Evolutionary conservation across 345 rosid genomes (phyloP).

Genomic region (Cardamine chenopodiifolia): DNA sequence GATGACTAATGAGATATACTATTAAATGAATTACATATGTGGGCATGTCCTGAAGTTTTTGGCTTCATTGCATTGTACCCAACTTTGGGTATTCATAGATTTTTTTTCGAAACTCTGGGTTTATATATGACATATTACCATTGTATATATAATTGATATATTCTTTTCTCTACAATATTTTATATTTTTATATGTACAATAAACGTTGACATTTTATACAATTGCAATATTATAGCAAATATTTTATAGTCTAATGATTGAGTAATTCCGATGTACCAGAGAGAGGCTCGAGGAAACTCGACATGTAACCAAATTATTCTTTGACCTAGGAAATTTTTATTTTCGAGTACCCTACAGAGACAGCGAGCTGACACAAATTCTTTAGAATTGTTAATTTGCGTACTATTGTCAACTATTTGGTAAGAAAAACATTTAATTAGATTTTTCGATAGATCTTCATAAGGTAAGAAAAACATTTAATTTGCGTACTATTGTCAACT

Average conservation of each 20-base stretch:
- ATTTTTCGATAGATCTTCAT: neutral
- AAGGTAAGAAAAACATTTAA: no score
- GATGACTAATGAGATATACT: constrained; percentile 8
- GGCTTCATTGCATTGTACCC: constrained; percentile 18
- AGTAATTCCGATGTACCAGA: neutral
- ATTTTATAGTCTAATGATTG: neutral
- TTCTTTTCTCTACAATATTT: neutral
- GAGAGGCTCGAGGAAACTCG: neutral
- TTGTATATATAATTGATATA: neutral
- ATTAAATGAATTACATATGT: neutral
- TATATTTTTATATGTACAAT: neutral
- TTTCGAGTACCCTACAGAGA: neutral
- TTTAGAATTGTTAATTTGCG: neutral
- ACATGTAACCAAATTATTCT: neutral
- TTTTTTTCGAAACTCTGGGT: neutral
- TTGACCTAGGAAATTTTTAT: neutral
- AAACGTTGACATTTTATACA: neutral
- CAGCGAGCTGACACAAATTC: neutral
- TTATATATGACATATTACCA: neutral
- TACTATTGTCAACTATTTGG: no score
- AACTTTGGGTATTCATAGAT: neutral
- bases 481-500: no score
- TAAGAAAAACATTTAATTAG: neutral
- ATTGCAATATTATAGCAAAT: neutral
- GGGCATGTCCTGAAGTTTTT: constrained; percentile 8